Evolutionary conservation across 2,329 filamentous ascomycete species (phyloP).

Genomic region (Colletotrichum tamarilloi): DNA sequence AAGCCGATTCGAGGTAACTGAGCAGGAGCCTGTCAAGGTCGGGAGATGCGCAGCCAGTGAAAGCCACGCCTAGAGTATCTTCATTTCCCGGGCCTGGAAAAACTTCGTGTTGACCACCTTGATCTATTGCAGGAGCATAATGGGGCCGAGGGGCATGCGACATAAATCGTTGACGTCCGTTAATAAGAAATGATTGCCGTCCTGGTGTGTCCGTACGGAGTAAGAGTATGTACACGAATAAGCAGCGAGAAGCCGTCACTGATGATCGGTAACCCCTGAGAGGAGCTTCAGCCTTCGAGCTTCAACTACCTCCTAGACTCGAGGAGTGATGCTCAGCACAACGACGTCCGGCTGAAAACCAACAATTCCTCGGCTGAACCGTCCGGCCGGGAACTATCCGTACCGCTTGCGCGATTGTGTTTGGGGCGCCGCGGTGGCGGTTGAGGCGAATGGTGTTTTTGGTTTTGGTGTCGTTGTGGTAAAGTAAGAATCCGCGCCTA

Average conservation of each 20-base stretch:
- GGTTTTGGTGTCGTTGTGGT: not conserved
- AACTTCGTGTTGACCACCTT: not conserved
- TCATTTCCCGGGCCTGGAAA: not conserved
- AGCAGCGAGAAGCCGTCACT: not conserved
- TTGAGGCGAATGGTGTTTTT: not conserved
- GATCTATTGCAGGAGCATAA: not conserved
- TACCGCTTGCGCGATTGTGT: not conserved
- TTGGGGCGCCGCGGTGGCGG: not conserved
- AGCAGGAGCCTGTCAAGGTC: constrained; percentile 24
- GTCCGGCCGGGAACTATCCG: not conserved
- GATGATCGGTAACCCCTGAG: not conserved
- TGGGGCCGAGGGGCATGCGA: not conserved
- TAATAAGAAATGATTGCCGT: not conserved
- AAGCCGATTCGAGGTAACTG: constrained; percentile 15
- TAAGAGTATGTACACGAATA: not conserved
- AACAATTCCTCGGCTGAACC: not conserved
- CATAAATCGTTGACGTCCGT: not conserved
- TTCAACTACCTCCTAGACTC: not conserved
- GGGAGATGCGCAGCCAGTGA: not conserved
- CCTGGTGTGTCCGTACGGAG: not conserved
- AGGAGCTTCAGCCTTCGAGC: not conserved
- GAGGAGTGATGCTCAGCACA: not conserved
- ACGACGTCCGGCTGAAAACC: not conserved
- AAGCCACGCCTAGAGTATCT: constrained; percentile 6
- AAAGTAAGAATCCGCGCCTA: not conserved